Base-by-base conservation (phyloP, 768 basidiomycete species). In the Sarcomyxa edulis region DNA sequence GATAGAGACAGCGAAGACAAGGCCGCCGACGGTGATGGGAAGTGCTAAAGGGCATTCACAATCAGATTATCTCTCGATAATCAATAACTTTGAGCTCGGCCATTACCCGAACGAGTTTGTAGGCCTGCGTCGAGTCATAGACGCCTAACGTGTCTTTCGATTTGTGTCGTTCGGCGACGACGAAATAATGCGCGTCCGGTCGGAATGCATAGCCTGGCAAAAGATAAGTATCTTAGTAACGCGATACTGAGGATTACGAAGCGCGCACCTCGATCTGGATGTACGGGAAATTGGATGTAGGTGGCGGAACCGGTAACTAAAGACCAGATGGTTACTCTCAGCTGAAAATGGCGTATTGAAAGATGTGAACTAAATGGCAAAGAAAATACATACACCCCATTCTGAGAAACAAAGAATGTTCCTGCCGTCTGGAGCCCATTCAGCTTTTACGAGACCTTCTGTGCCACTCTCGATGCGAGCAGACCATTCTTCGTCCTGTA, bases 381-480 rank as follows among this genome's bases (percentile, higher is more conserved):
- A n/a, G n/a, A n/a, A n/a, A n/a, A n/a, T n/a, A 76, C 92, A 68
- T 64, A 94, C 93, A 50, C 86, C 89, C 84, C 89, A 89, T 49
- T 93, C 87, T 3, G 90, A 93, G 60, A 93, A 97, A 52, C 88
- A 94, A 21, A 96, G 61, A 4, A 96, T 67, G 11, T 77, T 79
- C 25, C 86, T 72, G 11, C 90, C 90, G 53, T 85, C 86, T 2
- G 84, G 87, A 0, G 85, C 86, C 93, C 93, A 97, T 52, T 94
- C 89, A 12, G 84, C 88, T 53, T 78, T 88, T 14, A 81, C 74
- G 34, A 96, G 74, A 8, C 93, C 80, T 66, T 95, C 93, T 18
- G 80, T 72, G 19, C 87, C 89, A 6, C 83, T 71, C 47, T 91
- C 84, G 44, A 92, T 83, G 25, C 76, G 73, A 3, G 85, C 83